A percentile compares a stretch with the other conserved stretches of the same genome.
Conservation (phyloP, 495 filamentous ascomycete genomes). For the Podospora tetraspora region DNA sequence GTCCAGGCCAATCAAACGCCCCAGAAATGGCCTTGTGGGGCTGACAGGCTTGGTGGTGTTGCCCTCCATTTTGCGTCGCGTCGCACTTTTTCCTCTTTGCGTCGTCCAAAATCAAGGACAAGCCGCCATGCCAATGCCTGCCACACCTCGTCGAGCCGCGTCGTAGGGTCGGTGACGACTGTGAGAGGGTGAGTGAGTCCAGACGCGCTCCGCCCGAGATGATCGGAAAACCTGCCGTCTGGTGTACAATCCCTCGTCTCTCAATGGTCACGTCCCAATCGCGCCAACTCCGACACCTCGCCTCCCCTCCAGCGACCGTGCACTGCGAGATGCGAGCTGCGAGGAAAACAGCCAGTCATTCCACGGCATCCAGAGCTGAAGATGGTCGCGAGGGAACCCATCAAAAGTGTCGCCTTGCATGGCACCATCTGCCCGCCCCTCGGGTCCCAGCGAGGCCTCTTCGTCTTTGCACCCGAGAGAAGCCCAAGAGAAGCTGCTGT, state of each 20-base stretch:
- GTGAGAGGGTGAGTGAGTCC: neutral
- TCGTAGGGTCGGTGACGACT: neutral
- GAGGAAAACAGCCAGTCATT: neutral
- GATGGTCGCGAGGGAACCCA: neutral
- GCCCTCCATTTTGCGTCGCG: neutral
- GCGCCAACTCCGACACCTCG: neutral
- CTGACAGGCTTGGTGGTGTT: neutral
- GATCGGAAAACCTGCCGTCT: neutral
- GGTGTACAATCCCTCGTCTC: neutral
- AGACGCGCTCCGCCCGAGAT: neutral
- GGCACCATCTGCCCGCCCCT: neutral
- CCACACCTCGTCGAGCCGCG: neutral
- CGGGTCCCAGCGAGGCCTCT: neutral
- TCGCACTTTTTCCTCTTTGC: neutral
- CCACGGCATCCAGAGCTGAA: neutral
- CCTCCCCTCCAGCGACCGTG: neutral
- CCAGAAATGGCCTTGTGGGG: neutral
- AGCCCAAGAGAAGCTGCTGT: neutral
- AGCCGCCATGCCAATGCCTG: neutral
- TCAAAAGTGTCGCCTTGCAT: neutral
- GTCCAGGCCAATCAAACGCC: neutral
- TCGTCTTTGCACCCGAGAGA: neutral
- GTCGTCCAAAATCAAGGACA: neutral
- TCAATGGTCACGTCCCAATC: neutral
- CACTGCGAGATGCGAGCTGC: neutral